Conservation (phyloP, 371 early-diverging fungal species). For the Mortierella sp. region DNA sequence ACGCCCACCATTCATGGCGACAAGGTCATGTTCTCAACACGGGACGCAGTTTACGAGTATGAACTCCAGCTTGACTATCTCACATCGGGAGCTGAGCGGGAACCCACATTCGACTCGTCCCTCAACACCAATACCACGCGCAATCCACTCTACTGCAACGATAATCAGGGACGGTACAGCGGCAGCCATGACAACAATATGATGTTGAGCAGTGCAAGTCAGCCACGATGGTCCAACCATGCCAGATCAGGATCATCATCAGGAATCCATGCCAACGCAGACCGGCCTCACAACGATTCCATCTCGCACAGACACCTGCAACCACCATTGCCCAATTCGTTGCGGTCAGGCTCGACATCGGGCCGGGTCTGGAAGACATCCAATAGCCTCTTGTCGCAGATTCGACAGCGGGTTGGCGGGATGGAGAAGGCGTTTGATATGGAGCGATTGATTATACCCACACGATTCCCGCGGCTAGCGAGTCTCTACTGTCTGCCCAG, state of each 20-base stretch:
- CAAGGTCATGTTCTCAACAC: constrained; percentile 56
- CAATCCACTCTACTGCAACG: too few species aligned
- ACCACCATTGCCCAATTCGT: background rate
- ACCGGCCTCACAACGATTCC: background rate
- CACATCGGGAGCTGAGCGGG: constrained; percentile 9
- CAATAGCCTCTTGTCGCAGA: constrained; percentile 50
- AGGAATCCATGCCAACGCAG: background rate
- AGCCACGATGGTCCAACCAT: background rate
- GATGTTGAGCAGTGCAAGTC: background rate
- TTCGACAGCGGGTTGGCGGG: constrained; percentile 43
- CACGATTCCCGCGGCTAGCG: constrained; percentile 47
- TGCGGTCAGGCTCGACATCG: constrained; percentile 14
- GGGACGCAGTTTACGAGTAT: constrained; percentile 56
- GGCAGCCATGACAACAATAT: background rate
- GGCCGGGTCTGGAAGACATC: constrained; percentile 49
- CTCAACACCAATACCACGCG: too few species aligned
- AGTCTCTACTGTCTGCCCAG: constrained; percentile 53
- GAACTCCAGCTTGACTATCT: constrained; percentile 40
- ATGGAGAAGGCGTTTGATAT: constrained; percentile 29
- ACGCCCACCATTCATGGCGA: constrained; percentile 49
- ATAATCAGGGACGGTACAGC: too few species aligned
- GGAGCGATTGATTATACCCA: constrained; percentile 47
- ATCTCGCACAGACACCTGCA: constrained; percentile 12
- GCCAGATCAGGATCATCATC: background rate
- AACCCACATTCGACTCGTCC: background rate